Evolutionary conservation across 768 basidiomycete genomes (phyloP).

Genomic region (Termitomyces sp.): DNA sequence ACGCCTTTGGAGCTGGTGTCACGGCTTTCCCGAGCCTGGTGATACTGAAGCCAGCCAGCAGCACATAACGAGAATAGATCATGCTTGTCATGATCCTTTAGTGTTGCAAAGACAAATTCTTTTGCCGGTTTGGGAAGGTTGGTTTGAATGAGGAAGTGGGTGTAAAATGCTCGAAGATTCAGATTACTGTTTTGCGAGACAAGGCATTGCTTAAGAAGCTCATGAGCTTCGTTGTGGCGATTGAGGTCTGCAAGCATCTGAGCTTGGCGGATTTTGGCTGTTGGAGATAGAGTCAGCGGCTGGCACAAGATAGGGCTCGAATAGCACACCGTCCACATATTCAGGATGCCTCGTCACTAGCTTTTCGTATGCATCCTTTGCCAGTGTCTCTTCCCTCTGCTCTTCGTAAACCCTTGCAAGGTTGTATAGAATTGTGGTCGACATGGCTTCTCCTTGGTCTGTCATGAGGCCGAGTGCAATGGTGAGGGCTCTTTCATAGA

Average conservation of each 20-base stretch:
- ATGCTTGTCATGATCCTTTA: constrained; percentile 82
- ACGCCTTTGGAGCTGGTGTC: constrained; percentile 53
- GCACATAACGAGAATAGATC: constrained; percentile 93
- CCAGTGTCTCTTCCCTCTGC: constrained; percentile 63
- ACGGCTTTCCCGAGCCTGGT: constrained; percentile 80
- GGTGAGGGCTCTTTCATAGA: constrained; percentile 76
- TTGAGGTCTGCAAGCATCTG: constrained; percentile 71
- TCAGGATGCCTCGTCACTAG: constrained; percentile 89
- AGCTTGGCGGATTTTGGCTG: constrained; percentile 92
- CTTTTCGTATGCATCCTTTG: constrained; percentile 85
- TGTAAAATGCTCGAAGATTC: constrained; percentile 91
- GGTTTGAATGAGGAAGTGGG: constrained; percentile 85
- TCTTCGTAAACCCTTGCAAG: constrained; percentile 92
- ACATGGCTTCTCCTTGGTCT: constrained; percentile 60
- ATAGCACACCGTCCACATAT: constrained; percentile 86
- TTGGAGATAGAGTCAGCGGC: neutral
- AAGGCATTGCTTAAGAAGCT: constrained; percentile 85
- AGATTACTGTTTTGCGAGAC: constrained; percentile 73
- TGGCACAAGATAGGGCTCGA: neutral
- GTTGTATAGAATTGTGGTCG: constrained; percentile 87
- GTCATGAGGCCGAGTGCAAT: constrained; percentile 43
- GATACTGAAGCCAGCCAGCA: constrained; percentile 81
- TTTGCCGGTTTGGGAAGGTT: constrained; percentile 69
- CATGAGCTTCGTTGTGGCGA: constrained; percentile 79
- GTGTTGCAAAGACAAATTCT: constrained; percentile 86